These are phyloP conservation scores for Hordeum pubiflorum DNA, from an alignment of 202 grass and related monocot species.

Conservation along the genomic window DNA sequence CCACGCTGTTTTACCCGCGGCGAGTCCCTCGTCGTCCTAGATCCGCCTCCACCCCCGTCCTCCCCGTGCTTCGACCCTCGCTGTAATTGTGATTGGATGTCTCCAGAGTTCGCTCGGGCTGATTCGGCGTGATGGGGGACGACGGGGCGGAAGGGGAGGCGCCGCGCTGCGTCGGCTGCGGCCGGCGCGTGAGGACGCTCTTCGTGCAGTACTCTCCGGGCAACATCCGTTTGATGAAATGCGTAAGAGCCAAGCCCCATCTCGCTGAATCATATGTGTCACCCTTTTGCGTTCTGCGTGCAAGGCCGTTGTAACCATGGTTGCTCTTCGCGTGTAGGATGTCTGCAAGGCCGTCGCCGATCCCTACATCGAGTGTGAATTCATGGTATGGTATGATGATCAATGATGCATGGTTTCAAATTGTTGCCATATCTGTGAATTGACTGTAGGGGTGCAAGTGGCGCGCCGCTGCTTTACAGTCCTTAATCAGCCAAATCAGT, in stretches of 20 bases:
- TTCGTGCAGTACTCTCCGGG: slow-evolving; percentile 91
- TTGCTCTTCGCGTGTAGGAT: slow-evolving; percentile 31
- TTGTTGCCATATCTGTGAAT: neutral
- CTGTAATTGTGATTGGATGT: neutral
- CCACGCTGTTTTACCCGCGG: neutral
- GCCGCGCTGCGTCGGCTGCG: slow-evolving; percentile 71
- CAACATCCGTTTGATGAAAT: slow-evolving; percentile 99
- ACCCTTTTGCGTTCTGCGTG: neutral
- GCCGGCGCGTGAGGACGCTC: slow-evolving; percentile 44
- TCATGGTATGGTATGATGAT: slow-evolving; percentile 70
- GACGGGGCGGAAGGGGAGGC: slow-evolving; percentile 1
- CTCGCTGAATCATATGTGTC: neutral
- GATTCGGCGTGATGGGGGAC: slow-evolving; percentile 5
- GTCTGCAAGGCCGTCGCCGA: slow-evolving; percentile 78
- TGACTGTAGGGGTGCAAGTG: neutral
- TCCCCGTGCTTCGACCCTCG: neutral
- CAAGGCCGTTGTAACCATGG: neutral
- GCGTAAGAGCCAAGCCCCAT: slow-evolving; percentile 33
- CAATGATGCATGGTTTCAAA: neutral
- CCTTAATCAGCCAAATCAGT: no score
- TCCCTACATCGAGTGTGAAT: slow-evolving; percentile 95
- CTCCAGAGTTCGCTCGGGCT: neutral
- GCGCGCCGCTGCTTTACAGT: no score
- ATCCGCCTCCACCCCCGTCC: neutral
- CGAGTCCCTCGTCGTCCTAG: neutral